Base-by-base conservation (phyloP, 1,284 basidiomycete genomes). In the Apiotrichum gamsii region DNA sequence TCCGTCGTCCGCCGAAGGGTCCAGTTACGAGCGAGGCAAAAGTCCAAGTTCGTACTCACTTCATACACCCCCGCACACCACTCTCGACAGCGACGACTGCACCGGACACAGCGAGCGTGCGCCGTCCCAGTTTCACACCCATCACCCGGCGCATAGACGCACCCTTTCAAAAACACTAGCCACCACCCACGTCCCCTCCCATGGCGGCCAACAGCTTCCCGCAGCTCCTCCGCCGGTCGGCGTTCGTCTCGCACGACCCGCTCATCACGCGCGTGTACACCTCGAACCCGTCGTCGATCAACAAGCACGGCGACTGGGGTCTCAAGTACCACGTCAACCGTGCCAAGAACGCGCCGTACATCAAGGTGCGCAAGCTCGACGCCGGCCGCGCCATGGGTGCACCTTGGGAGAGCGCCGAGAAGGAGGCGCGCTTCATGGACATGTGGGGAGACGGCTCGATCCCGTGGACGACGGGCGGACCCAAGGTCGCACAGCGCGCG, bases 261-360 rank as follows among this genome's bases (percentile, higher is more conserved):
- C 44, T 63, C 28, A 69, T 73, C 51, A 61, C 67, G 16, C 64
- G 71, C 21, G 59, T 73, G 45, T 73, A 73, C 60, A 63, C 65
- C 24, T 61, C 67, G 8, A 60, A 62, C 14, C 61, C 64, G 8
- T 52, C 55, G 35, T 36, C 54, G 4, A 37, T 43, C 9, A 23
- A 20, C 11, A 44, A 54, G 29, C 54, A 60, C 36, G 61, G 60
- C 31, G 71, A 73, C 51, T 73, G 57, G 54, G 71, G 71, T 24
- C 56, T 73, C 45, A 73, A 73, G 52, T 65, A 58, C 49, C 49
- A 63, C 21, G 51, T 72, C 4, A 57, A 60, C 39, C 57, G 61
- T 5, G 35, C 52, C 11, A 59, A 56, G 25, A 58, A 60, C 15
- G 60, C 66, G 5, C 54, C 53, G 31, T 67, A 67, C 53, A 65